Base-by-base conservation (phyloP, 2,329 filamentous ascomycete species). In the Pseudonectria foliicola region DNA sequence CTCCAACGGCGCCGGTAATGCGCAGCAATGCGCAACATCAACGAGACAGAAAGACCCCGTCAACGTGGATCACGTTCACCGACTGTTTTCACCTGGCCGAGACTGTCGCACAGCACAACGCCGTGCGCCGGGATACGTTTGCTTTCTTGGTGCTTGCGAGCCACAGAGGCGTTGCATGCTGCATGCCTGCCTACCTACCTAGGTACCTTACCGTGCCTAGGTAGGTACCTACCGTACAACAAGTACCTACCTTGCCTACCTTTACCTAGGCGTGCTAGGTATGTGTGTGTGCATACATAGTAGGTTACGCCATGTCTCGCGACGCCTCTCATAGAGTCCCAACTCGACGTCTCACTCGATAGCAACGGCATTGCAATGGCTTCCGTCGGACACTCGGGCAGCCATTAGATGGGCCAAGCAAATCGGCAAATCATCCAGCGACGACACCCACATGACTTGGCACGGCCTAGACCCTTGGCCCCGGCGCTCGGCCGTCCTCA, bases 11-110 rank as follows among this genome's bases (percentile, higher is more conserved):
- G 18, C 5, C 18, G 18, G 18, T 5, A 21, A 21, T 21, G 18
- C 18, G 18, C 18, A 21, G 8, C 18, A 21, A 6, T 21, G 5
- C 5, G 8, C 18, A 5, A 21, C 18, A 5, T 21, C n/a, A 35
- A 31, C 29, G 21, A 36, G 27, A 30, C 37, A 36, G 35, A 32
- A 31, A 40, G 36, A 39, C 35, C 38, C 18, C 31, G 27, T 35
- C 27, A 33, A 42, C 36, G 31, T 43, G 46, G 46, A 44, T 40
- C 37, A 21, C 8, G 18, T 44, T 52, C 47, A 52, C 49, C 47
- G 47, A 51, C 49, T 49, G 43, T 45, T 21, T 38, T 40, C 46
- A 45, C 31, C 37, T 35, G 37, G 34, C 31, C 43, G 29, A 42
- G 35, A 37, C 28, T 29, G 21, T 39, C 30, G 34, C 18, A 41